A percentile compares a stretch with the other conserved stretches of the same genome.
These are phyloP conservation scores for Colletotrichum sp. DNA, from an alignment of 2,329 filamentous ascomycete genomes.

Conservation along the genomic window DNA sequence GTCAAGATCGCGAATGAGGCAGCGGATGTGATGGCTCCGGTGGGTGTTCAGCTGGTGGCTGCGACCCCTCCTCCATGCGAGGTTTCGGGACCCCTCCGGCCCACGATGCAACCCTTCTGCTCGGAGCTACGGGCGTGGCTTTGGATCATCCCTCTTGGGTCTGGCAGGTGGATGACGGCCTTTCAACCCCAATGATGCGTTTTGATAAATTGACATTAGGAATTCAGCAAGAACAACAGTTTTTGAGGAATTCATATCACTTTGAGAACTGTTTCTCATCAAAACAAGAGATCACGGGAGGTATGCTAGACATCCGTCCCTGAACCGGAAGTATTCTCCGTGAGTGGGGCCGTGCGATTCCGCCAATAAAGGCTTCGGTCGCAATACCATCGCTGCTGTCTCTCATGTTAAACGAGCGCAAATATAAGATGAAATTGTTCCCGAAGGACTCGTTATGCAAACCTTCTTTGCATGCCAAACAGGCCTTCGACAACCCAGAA, in stretches of 20 bases:
- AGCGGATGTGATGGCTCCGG: slow-evolving; percentile 13
- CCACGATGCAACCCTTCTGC: background rate
- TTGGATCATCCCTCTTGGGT: background rate
- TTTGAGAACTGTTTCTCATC: background rate
- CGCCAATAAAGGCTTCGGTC: background rate
- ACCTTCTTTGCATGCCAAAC: background rate
- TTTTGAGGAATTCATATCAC: background rate
- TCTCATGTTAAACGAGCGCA: background rate
- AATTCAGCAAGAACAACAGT: background rate
- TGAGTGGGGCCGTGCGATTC: background rate
- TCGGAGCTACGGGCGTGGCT: background rate
- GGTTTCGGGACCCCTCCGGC: background rate
- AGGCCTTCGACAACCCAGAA: background rate
- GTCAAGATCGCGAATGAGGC: background rate
- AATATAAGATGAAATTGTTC: background rate
- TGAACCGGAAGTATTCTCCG: background rate
- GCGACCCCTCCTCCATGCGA: background rate
- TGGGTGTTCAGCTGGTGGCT: background rate
- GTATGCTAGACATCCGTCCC: background rate
- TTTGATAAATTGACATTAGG: background rate
- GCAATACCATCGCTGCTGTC: background rate
- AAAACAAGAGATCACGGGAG: background rate
- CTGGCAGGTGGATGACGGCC: background rate
- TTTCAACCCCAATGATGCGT: background rate
- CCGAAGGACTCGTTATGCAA: background rate